Evolutionary conservation across 1,139 yeast genomes (phyloP), one percentile per base, ranked within the genome.

Genomic region (Arxiozyma heterogenica): DNA sequence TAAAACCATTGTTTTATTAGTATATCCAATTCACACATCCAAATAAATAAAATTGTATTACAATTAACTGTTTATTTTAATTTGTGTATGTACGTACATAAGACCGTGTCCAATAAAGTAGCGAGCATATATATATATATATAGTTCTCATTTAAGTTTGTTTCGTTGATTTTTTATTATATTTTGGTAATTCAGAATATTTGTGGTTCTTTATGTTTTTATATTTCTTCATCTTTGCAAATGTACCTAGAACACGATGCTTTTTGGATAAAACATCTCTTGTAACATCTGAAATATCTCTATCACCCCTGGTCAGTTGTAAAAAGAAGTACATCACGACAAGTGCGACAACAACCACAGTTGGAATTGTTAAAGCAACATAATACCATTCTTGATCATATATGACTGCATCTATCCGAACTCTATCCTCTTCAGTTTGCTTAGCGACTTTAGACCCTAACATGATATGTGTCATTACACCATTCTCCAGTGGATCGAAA

Each of bases 311-410:
- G 64, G 83, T 86, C 54, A 78, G 56, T 61, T 71, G 73, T 15
- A 84, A 76, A 66, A 86, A 84, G 55, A 82, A 61, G 65, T 84
- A 85, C 85, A 85, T 82, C 47, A 76, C 73, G 47, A 83, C 71
- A 2, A 78, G 82, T 23, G 83, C 78, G 34, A 86, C 59, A n/a
- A 81, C 69, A 38, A 86, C 88, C 54, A 79, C 75, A 0, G 87
- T 78, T n/a, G 96, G 96, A 66, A 86, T 77, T 9, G 86, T 74
- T 63, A 86, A 74, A 49, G 82, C 79, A 59, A 83, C 75, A 64
- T 86, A 84, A 64, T 84, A 84, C 64, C 84, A 86, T 57, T 81
- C 81, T 59, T 82, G 83, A 55, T 78, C 72, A 1, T 78, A 78
- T 53, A 83, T 81, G 51, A 83, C 87, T 53, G 79, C 82, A 59